Base-by-base conservation (phyloP, 768 basidiomycete genomes). In the Lactarius psammicola region DNA sequence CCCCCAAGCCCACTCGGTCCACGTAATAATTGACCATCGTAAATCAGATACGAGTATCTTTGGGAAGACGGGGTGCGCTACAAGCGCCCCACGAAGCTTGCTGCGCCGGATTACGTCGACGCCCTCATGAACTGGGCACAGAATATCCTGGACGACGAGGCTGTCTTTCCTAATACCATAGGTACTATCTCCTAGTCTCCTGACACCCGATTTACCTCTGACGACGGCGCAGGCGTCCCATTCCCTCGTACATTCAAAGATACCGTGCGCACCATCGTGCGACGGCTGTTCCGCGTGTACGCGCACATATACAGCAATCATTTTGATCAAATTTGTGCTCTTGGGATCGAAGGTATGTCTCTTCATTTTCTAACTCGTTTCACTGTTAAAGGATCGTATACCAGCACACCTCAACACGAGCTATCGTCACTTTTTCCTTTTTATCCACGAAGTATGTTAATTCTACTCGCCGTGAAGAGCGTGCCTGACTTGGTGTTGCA, bases 71-170 rank as follows among this genome's bases (percentile, higher is more conserved):
- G 94, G 15, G 81, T 85, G 58, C 90, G 85, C 71, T 95, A 88
- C 81, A 93, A 88, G 78, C 86, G 85, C 49, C 94, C 94, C 18
- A 92, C 93, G n/a, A 96, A 95, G 75, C 83, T 96, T n/a, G 84
- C 92, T 1, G 94, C 94, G 2, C 94, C 94, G 0, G 94, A 95
- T 66, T 99, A 99, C 74, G 95, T 98, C 49, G 97, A 99, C 73
- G 91, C 92, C 11, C 81, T 99, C 62, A 99, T 99, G 97, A 97
- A 95, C 75, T 99, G 97, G 97, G 89, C 93, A 6, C 97, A 99
- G 75, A 83, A 82, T 60, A 80, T 96, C 61, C 80, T 99, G 31
- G 97, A 99, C 75, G 95, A 98, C 75, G 95, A 95, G 73, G 81
- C 81, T 18, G 78, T 94, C 60, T 99, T 99, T 75, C 97, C 97